Evolutionary conservation across 1,284 basidiomycete species (phyloP).

Genomic region (Moesziomyces globuligerus): DNA sequence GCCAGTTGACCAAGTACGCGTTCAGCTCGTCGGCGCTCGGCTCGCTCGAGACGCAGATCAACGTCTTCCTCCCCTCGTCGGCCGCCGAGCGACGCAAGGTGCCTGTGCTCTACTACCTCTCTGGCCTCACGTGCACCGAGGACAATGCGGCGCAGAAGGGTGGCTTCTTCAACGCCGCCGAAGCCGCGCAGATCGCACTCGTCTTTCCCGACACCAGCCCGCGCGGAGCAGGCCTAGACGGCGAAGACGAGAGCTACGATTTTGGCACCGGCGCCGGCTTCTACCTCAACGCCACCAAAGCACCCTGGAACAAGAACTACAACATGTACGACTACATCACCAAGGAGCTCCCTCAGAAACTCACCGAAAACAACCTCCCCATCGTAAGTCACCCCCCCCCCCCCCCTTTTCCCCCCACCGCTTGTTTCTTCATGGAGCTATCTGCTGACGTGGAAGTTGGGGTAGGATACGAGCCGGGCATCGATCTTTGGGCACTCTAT

Average conservation of each 20-base stretch:
- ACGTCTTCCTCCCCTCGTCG: conserved; percentile 84
- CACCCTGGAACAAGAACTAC: conserved; percentile 59
- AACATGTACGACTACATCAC: conserved; percentile 62
- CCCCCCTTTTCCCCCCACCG: not conserved
- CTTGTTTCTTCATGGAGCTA: not conserved
- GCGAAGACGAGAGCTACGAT: conserved; percentile 82
- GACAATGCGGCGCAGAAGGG: conserved; percentile 77
- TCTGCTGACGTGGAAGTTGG: not conserved
- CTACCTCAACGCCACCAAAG: conserved; percentile 64
- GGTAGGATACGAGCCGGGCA: conserved; percentile 38
- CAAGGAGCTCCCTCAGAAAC: conserved; percentile 50
- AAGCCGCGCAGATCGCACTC: conserved; percentile 77
- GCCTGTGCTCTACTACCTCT: conserved; percentile 85
- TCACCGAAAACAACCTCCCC: conserved; percentile 41
- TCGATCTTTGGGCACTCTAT: conserved; percentile 72
- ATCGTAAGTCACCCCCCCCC: conserved; percentile 30
- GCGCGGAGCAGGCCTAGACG: conserved; percentile 86
- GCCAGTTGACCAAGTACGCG: conserved; percentile 59
- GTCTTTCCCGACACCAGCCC: conserved; percentile 97
- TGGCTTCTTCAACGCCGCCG: conserved; percentile 57
- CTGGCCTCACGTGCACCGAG: conserved; percentile 93
- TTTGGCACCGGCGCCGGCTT: conserved; percentile 67
- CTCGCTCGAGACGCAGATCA: conserved; percentile 82
- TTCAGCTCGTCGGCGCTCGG: conserved; percentile 76
- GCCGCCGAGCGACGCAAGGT: conserved; percentile 72